Evolutionary conservation across 257 asterid genomes (phyloP).

Genomic region (Nicotiana paniculata): DNA sequence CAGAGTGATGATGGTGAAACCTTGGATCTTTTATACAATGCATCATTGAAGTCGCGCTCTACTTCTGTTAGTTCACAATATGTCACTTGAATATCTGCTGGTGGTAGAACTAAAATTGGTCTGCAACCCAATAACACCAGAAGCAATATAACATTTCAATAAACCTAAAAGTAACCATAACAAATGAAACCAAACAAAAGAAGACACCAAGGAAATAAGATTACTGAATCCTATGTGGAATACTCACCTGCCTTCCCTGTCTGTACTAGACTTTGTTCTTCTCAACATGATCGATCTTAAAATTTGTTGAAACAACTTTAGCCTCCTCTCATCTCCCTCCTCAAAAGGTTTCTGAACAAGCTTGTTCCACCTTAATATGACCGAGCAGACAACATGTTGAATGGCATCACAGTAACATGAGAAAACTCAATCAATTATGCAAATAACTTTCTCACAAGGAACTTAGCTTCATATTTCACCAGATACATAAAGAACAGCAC

Average conservation of each 20-base stretch:
- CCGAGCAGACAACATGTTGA: slow-evolving; percentile 9
- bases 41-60: slow-evolving; percentile 89
- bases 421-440: slow-evolving; percentile 3
- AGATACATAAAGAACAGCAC: background rate
- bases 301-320: slow-evolving; percentile 77
- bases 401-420: slow-evolving; percentile 1
- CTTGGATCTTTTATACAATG: slow-evolving; percentile 87
- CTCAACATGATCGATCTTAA: slow-evolving; percentile 85
- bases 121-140: slow-evolving; percentile 31
- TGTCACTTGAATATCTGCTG: slow-evolving; percentile 76
- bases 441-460: background rate
- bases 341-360: slow-evolving; percentile 95
- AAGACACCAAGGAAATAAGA: background rate
- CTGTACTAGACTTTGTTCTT: slow-evolving; percentile 92
- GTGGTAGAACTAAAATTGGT: slow-evolving; percentile 92
- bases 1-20: slow-evolving; percentile 23
- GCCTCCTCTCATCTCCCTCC: slow-evolving; percentile 90
- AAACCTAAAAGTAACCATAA: slow-evolving; percentile 12
- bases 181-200: background rate
- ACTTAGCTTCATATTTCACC: no score
- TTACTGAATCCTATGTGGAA: background rate
- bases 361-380: slow-evolving; percentile 78
- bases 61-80: slow-evolving; percentile 80
- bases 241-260: slow-evolving; percentile 79
- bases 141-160: slow-evolving; percentile 5